A percentile compares a stretch with the other conserved stretches of the same genome.
Evolutionary conservation across 768 basidiomycete genomes (phyloP).

Genomic region (Hypholoma sublateritium): DNA sequence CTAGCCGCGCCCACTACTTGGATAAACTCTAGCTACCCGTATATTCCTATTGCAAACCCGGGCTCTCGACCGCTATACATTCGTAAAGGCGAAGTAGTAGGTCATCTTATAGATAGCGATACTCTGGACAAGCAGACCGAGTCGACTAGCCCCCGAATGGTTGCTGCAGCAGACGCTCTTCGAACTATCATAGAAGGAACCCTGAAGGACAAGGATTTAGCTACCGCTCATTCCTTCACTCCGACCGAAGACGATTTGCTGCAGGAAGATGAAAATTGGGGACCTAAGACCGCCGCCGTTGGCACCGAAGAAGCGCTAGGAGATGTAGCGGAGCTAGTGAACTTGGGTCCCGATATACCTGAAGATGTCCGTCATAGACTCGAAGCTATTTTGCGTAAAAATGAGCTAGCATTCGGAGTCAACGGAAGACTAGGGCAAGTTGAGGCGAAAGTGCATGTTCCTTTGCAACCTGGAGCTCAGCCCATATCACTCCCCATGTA

Average conservation of each 20-base stretch:
- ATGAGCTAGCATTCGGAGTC: conserved; percentile 25
- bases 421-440: conserved; percentile 29
- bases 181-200: conserved; percentile 1
- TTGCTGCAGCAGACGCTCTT: conserved; percentile 1
- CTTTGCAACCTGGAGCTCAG: conserved; percentile 17
- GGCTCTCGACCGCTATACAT: not conserved
- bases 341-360: conserved; percentile 6
- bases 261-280: conserved; percentile 8
- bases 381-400: not conserved
- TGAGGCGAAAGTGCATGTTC: conserved; percentile 4
- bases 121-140: conserved; percentile 1
- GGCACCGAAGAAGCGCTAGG: not conserved
- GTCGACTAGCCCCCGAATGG: not conserved
- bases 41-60: conserved; percentile 7
- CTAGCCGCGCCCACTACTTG: conserved; percentile 8
- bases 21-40: conserved; percentile 3
- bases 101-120: conserved; percentile 2
- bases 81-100: conserved; percentile 7
- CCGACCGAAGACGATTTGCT: not conserved
- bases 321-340: not conserved
- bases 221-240: not conserved
- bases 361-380: not conserved
- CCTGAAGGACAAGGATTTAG: conserved; percentile 4
- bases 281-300: conserved; percentile 8
- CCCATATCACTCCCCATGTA: conserved; percentile 28